Evolutionary conservation across 345 rosid species (phyloP).

Genomic region (Hypericum perforatum): DNA sequence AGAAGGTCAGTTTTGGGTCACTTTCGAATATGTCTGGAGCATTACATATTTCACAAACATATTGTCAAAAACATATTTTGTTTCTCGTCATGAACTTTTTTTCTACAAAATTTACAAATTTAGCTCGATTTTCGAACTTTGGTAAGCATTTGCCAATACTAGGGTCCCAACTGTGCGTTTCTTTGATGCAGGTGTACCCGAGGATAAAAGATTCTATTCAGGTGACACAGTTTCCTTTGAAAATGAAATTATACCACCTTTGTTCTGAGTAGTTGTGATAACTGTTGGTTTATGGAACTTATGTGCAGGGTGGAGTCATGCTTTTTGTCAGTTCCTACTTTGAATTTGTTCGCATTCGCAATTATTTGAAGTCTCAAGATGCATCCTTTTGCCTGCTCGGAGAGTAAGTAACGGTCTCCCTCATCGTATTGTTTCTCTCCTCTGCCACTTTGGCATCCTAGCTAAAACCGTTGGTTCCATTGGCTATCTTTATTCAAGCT

Average conservation of each 20-base stretch:
- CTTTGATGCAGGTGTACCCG: constrained; percentile 71
- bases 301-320: constrained; percentile 69
- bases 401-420: constrained; percentile 48
- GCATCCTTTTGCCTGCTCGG: constrained; percentile 83
- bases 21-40: neutral
- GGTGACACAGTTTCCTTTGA: constrained; percentile 28
- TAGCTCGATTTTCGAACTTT: too few relatives aligned
- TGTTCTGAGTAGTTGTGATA: constrained; percentile 1
- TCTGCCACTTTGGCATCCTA: constrained; percentile 1
- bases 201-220: constrained; percentile 79
- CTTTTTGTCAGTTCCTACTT: constrained; percentile 78
- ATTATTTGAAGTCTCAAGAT: constrained; percentile 74
- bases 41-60: neutral
- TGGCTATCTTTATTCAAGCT: constrained; percentile 29
- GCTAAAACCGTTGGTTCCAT: constrained; percentile 1
- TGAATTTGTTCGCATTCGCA: constrained; percentile 71
- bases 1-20: constrained; percentile 67
- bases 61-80: neutral
- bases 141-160: neutral
- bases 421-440: neutral
- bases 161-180: constrained; percentile 12
- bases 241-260: constrained; percentile 2
- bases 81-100: too few relatives aligned
- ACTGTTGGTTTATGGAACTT: neutral
- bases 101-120: too few relatives aligned